These are phyloP conservation scores for Penicillium glabrum DNA, from an alignment of 2,329 filamentous ascomycete genomes.

Conservation along the genomic window DNA sequence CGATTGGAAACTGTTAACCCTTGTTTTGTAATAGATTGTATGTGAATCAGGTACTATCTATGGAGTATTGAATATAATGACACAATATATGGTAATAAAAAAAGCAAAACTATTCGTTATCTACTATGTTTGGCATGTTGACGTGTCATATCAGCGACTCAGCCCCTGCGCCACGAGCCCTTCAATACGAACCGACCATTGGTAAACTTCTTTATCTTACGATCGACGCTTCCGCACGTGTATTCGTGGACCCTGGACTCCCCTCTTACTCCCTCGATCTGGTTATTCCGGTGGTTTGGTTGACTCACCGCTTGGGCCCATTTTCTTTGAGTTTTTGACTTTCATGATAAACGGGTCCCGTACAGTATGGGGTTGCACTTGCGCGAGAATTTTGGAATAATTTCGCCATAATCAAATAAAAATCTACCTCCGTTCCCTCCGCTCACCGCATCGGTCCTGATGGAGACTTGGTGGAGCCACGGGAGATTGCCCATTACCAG, in stretches of 20 bases:
- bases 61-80: neutral
- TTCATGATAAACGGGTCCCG: neutral
- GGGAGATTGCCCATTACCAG: conserved; percentile 27
- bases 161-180: neutral
- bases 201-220: neutral
- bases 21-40: neutral
- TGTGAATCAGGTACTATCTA: neutral
- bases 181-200: neutral
- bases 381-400: neutral
- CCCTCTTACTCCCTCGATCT: neutral
- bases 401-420: neutral
- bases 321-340: neutral
- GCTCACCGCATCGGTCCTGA: conserved; percentile 24
- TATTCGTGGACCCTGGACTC: neutral
- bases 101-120: neutral
- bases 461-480: conserved; percentile 25
- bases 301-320: neutral
- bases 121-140: neutral
- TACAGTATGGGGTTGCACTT: neutral
- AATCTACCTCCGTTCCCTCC: neutral
- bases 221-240: conserved; percentile 18
- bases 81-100: neutral
- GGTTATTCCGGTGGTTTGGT: neutral
- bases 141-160: conserved; percentile 10
- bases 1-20: conserved; percentile 8